phyloP scores from a whole-genome alignment of 169 alveolate species.

The Plasmodium coatneyi region DNA sequence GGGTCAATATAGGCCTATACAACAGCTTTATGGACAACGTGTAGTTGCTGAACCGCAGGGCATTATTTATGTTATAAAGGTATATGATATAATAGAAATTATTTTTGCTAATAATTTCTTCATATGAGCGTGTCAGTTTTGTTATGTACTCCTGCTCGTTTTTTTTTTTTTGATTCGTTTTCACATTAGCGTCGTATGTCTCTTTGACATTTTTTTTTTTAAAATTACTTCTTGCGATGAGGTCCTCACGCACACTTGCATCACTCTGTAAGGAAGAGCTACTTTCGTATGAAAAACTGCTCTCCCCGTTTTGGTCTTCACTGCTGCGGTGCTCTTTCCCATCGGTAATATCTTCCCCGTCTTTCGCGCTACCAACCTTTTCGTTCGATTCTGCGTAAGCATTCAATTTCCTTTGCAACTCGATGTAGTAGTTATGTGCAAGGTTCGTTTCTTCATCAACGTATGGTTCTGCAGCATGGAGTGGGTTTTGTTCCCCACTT shows the following conservation, averaged over 20 bases:
- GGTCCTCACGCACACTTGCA: not conserved
- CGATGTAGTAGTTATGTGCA: not conserved
- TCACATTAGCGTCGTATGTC: not conserved
- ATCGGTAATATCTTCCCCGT: not conserved
- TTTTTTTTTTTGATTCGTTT: not conserved
- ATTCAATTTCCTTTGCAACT: not conserved
- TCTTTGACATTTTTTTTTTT: not conserved
- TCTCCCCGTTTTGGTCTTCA: not conserved
- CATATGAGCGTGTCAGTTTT: conserved; percentile 6
- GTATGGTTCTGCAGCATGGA: not conserved
- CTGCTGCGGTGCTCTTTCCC: not conserved
- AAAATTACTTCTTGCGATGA: not conserved
- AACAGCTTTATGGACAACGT: conserved; percentile 38
- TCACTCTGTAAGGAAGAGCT: not conserved
- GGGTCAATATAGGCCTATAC: conserved; percentile 74
- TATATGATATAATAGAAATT: conserved; percentile 69
- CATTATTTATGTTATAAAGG: conserved; percentile 42
- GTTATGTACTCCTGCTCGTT: not conserved
- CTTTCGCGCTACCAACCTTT: not conserved
- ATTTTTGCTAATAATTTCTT: conserved; percentile 47
- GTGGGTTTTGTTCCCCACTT: not conserved
- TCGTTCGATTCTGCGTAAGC: not conserved
- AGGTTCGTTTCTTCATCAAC: not conserved
- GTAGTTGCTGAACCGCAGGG: conserved; percentile 51
- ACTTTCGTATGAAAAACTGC: not conserved